Evolutionary conservation across 1,284 basidiomycete species (phyloP), one percentile per base, ranked within the genome.

Genomic region (Rhodotorula glutinis): DNA sequence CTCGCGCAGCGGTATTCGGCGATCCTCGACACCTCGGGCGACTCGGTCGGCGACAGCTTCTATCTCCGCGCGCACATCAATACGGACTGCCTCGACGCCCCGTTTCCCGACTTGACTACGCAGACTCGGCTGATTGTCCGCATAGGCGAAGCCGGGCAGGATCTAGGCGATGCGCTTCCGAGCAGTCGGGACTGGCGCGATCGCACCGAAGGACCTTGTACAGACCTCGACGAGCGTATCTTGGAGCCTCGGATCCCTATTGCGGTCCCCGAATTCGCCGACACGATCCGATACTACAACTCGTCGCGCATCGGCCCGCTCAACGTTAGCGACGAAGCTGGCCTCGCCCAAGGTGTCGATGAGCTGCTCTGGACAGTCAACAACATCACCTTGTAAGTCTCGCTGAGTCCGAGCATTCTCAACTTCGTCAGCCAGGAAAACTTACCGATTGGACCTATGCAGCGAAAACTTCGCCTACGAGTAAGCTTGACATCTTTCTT

Each of bases 1-100:
- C 79, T 79, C 55, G 78, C 75, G 1, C 76, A 79, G 67, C 75
- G 79, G 58, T 76, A 75, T 53, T 78, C 76, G 13, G 74, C 76
- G 40, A 60, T 79, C 40, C 57, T 80, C 44, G 67, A 76, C 55
- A 75, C 78, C 11, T 65, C 70, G 47, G 57, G 73, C 51, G 77
- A 78, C 44, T 41, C 29, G 1, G 60, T 57, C 11, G 74, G 75
- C 13, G 72, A 75, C 43, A 64, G 73, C 14, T 79, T 76, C 65
- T 79, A 71, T 68, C 67, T 80, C n/a, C 74, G 79, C 23, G 72
- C 75, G 1, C 63, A 65, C 19, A 65, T 73, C 23, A 76, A 75
- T 38, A 67, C 72, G 27, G 62, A 44, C n/a, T 63, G 56, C 33
- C 52, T 63, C 43, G 62, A 49, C 10, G 57, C 57, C 3, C 44